Evolutionary conservation across 2,329 filamentous ascomycete genomes (phyloP), one percentile per base, ranked within the genome.

Genomic region (Periconia digitata): DNA sequence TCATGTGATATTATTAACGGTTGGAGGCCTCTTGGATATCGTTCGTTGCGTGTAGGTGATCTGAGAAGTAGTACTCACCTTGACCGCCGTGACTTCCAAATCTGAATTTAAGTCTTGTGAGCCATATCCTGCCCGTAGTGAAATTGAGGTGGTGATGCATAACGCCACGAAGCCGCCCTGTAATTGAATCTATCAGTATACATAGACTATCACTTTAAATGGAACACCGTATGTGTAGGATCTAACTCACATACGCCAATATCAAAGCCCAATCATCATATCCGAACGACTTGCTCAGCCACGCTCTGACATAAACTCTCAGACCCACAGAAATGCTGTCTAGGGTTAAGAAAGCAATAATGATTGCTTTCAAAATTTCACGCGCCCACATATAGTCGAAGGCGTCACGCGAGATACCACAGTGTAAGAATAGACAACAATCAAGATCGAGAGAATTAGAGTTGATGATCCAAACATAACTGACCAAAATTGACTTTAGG

Each of bases 251-350:
- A 29, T 37, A 48, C 16, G 39, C 46, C 8, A 48, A 18, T 3
- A 48, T n/a, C 40, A 48, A 43, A 22, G 40, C 46, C 40, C 32
- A 48, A 40, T 48, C 46, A 48, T 48, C 46, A 16, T 43, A 43
- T 16, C 46, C 38, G 40, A 48, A 43, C 8, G 46, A n/a, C 29
- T 48, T 48, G 17, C 17, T 38, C 40, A 48, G 35, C 3, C 37
- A n/a, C 15, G 5, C 39, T 24, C 46, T 17, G 15, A 43, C 39
- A 23, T 43, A 48, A 24, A 43, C 40, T 24, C 46, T 42, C 27
- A 48, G 46, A 13, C 22, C 32, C 7, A 48, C 40, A 7, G 40
- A 40, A 20, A 44, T 24, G 20, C 32, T 48, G 34, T 48, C 39
- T 32, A 48, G 40, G 27, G 44, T 32, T 22, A 48, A 21, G 40